phyloP scores from a whole-genome alignment of 148 eudicot species.

The Selenicereus undatus region DNA sequence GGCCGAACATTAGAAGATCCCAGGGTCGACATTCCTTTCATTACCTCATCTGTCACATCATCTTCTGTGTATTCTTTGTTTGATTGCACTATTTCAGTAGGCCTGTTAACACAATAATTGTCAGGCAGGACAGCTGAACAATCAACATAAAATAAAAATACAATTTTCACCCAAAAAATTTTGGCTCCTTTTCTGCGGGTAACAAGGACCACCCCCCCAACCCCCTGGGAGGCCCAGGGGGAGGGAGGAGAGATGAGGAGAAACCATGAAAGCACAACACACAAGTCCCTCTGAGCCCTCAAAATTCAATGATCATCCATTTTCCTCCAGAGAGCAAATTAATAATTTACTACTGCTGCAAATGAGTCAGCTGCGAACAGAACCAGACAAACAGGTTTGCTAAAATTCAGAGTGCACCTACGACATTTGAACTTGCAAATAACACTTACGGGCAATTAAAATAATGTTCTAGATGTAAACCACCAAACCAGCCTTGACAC shows the following conservation, averaged over 20 bases:
- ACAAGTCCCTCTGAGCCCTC: not conserved
- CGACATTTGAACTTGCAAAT: too few relatives aligned
- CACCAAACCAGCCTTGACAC: too few relatives aligned
- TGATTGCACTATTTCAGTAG: constrained; percentile 74
- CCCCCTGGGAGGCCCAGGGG: too few relatives aligned
- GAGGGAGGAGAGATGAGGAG: too few relatives aligned
- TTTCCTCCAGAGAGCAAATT: not conserved
- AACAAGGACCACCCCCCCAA: too few relatives aligned
- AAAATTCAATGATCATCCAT: not conserved
- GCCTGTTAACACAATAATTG: constrained; percentile 38
- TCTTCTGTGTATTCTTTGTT: constrained; percentile 88
- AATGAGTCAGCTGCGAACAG: not conserved
- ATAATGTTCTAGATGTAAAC: too few relatives aligned
- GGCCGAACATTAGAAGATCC: constrained; percentile 34
- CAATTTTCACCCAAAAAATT: not conserved
- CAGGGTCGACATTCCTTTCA: constrained; percentile 38
- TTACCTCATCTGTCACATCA: constrained; percentile 66
- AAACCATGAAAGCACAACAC: too few relatives aligned
- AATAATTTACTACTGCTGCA: not conserved
- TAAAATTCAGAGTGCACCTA: too few relatives aligned
- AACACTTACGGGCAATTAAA: too few relatives aligned
- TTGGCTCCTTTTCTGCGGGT: not conserved
- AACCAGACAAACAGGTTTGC: too few relatives aligned
- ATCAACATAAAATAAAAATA: not conserved
- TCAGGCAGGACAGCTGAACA: not conserved